These are phyloP conservation scores for Ophiostoma quercus DNA, from an alignment of 2,329 filamentous ascomycete genomes.

Conservation along the genomic window DNA sequence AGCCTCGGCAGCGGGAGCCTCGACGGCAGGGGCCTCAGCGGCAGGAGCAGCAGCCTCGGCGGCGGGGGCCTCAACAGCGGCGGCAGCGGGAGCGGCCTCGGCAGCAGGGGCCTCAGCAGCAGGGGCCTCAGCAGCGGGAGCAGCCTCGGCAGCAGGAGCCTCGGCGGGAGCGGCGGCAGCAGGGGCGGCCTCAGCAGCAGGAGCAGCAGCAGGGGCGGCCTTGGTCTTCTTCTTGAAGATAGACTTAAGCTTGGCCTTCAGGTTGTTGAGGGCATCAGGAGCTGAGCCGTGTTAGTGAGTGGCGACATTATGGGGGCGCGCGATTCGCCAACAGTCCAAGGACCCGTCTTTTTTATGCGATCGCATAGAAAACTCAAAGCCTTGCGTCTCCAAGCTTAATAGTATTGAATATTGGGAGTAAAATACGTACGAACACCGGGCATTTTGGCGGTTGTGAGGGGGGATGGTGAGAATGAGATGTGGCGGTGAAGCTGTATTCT, in stretches of 20 bases:
- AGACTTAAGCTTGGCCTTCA: slow-evolving; percentile 52
- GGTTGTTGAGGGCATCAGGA: slow-evolving; percentile 47
- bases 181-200: slow-evolving; percentile 23
- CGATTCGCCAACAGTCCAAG: not conserved
- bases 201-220: slow-evolving; percentile 24
- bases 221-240: slow-evolving; percentile 46
- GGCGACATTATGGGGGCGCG: slow-evolving; percentile 7
- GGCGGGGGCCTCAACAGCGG: slow-evolving; percentile 29
- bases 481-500: not conserved
- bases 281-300: slow-evolving; percentile 35
- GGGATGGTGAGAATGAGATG: not conserved
- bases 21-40: slow-evolving; percentile 29
- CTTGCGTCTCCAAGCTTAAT: not conserved
- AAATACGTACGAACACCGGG: slow-evolving; percentile 48
- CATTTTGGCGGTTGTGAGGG: slow-evolving; percentile 39
- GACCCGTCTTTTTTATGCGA: not conserved
- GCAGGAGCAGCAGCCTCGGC: slow-evolving; percentile 28
- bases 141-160: slow-evolving; percentile 28
- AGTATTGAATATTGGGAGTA: not conserved
- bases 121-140: slow-evolving; percentile 29
- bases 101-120: slow-evolving; percentile 23
- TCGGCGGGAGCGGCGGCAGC: slow-evolving; percentile 9
- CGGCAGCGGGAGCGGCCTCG: not conserved
- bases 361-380: not conserved
- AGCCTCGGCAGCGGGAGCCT: slow-evolving; percentile 29